Conservation (phyloP, 1,139 yeast species). For the Hyphopichia buzzinii region DNA sequence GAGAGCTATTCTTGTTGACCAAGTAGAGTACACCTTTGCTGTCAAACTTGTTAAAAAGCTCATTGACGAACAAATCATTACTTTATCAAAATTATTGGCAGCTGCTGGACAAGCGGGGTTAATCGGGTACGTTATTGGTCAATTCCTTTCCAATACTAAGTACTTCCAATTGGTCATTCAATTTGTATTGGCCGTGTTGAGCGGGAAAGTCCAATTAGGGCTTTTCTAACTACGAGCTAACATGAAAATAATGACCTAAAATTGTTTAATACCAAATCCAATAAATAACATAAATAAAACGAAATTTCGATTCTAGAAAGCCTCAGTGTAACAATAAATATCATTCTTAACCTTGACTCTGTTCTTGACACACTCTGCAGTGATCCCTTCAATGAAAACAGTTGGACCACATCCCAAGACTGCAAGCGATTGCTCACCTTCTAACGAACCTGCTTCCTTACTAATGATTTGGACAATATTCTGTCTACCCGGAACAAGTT, state of each 20-base stretch:
- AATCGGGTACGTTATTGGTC: slow-evolving; percentile 3
- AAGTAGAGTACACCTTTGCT: slow-evolving; percentile 20
- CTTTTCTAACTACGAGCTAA: not conserved
- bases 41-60: slow-evolving; percentile 18
- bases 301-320: slow-evolving; percentile 15
- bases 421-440: slow-evolving; percentile 20
- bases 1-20: slow-evolving; percentile 19
- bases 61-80: slow-evolving; percentile 16
- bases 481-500: not conserved
- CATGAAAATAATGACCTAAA: not conserved
- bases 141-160: not conserved
- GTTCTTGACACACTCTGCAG: slow-evolving; percentile 25
- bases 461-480: not conserved
- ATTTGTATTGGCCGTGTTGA: slow-evolving; percentile 3
- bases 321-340: slow-evolving; percentile 35
- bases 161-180: slow-evolving; percentile 2
- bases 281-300: not conserved
- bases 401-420: slow-evolving; percentile 41
- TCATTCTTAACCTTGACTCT: slow-evolving; percentile 24
- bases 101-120: slow-evolving; percentile 12
- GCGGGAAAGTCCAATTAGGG: slow-evolving; percentile 1
- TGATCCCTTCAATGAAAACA: slow-evolving; percentile 23
- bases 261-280: too few relatives aligned
- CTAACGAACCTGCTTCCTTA: not conserved
- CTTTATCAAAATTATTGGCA: slow-evolving; percentile 11